Percentiles rank a stretch among this genome's conserved stretches.
phyloP scores from a whole-genome alignment of 2,329 filamentous ascomycete species.

The Kalmusia sp. region DNA sequence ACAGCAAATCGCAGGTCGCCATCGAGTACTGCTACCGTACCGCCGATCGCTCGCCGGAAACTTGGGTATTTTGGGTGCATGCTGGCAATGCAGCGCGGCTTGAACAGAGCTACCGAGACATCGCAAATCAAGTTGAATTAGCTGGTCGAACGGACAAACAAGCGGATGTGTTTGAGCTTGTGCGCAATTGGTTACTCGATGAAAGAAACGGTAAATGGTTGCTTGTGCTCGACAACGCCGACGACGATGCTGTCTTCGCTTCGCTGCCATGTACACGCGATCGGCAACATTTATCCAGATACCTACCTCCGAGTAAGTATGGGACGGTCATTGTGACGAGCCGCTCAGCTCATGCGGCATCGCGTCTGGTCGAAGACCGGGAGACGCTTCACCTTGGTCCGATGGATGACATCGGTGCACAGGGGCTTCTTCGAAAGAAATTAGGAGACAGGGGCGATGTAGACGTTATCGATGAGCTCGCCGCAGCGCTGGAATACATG shows the following conservation, averaged over 20 bases:
- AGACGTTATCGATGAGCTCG: constrained; percentile 11
- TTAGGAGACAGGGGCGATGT: background rate
- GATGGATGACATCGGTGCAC: constrained; percentile 16
- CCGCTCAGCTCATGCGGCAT: constrained; percentile 13
- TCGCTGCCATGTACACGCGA: background rate
- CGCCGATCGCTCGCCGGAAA: constrained; percentile 10
- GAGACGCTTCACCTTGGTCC: constrained; percentile 14
- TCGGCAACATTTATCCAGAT: background rate
- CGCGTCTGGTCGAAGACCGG: constrained; percentile 13
- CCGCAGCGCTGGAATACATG: constrained; percentile 35
- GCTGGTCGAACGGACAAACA: constrained; percentile 15
- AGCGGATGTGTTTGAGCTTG: constrained; percentile 19
- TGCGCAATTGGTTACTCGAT: constrained; percentile 20
- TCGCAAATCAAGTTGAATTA: constrained; percentile 17
- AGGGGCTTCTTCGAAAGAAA: constrained; percentile 14
- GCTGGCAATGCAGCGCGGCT: constrained; percentile 21
- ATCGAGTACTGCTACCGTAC: constrained; percentile 20
- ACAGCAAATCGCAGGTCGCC: constrained; percentile 15
- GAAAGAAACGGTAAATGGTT: constrained; percentile 18
- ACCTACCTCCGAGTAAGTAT: constrained; percentile 14
- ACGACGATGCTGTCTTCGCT: constrained; percentile 14
- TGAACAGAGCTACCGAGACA: constrained; percentile 19
- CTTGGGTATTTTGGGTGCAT: constrained; percentile 22
- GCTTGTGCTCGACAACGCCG: constrained; percentile 22
- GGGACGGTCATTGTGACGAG: constrained; percentile 20